Evolutionary conservation across 208 protist species (phyloP), one percentile per base, ranked within the genome.

Genomic region (Trypanosoma mega): DNA sequence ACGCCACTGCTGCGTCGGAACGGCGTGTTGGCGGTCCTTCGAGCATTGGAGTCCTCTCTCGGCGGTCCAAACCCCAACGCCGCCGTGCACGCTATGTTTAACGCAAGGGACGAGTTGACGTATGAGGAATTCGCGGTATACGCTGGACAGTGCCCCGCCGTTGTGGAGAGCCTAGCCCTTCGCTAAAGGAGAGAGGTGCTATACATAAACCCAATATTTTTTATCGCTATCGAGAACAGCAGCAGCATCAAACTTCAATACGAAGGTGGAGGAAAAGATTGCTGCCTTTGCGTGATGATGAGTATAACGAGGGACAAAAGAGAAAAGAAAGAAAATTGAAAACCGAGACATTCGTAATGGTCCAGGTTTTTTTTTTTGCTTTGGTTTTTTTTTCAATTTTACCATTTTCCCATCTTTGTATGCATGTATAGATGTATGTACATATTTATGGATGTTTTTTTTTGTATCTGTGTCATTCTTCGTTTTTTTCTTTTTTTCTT

Each of bases 1-100:
- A 44, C 12, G 26, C 16, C n/a, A 48, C 23, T 39, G 51, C 7
- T 61, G 6, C 55, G 37, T 29, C 43, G 41, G n/a, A 61, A 61
- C 2, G 55, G 29, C 7, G 33, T 50, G 24, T 26, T 4, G 33
- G 8, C 29, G 2, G 55, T 49, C n/a, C 5, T 61, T 26, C 41
- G 43, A 20, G 43, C 9, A 14, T 44, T 61, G 8, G 36, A 47
- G 20, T 18, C n/a, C 14, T 36, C 18, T 4, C 34, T 59, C 12
- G 53, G 37, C 0, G 33, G 14, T 23, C 12, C 21, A 14, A 47
- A 21, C 9, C 12, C 26, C 14, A 49, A 2, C 12, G 23, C n/a
- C 31, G 21, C 11, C 16, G 37, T 48, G 5, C 20, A 45, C 4
- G 21, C 12, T 39, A 16, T 57, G 24, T 61, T 61, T 51, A 44